A percentile compares a stretch with the other conserved stretches of the same genome.
phyloP scores from a whole-genome alignment of 2,329 filamentous ascomycete genomes.

The Lachnellula subtilissima region DNA sequence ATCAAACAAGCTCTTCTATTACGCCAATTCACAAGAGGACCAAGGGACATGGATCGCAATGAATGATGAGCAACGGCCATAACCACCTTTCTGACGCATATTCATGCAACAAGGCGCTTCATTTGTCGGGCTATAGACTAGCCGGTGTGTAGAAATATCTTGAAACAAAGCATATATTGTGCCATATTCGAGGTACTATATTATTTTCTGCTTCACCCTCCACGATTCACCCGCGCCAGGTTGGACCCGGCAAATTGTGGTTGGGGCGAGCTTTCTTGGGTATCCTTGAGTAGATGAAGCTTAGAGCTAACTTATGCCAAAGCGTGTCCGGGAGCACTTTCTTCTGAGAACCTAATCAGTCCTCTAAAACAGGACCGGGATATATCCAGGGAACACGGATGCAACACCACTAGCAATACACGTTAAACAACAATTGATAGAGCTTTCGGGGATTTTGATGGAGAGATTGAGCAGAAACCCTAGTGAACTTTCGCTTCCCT shows the following conservation, averaged over 20 bases:
- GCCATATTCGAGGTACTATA: background rate
- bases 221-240: too few relatives aligned
- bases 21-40: too few relatives aligned
- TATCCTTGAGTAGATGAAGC: conserved; percentile 15
- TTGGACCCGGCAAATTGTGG: too few relatives aligned
- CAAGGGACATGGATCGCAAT: too few relatives aligned
- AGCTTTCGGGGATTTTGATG: conserved; percentile 7
- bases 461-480: background rate
- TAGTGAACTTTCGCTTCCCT: background rate
- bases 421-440: conserved; percentile 1
- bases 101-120: too few relatives aligned
- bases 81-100: too few relatives aligned
- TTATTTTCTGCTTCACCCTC: background rate
- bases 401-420: background rate
- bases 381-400: conserved; percentile 4
- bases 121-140: too few relatives aligned
- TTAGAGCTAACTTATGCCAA: conserved; percentile 22
- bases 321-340: conserved; percentile 15
- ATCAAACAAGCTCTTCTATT: too few relatives aligned
- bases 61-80: too few relatives aligned
- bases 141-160: too few relatives aligned
- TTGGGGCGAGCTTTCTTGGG: background rate
- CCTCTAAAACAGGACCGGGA: conserved; percentile 9
- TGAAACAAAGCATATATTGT: too few relatives aligned
- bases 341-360: conserved; percentile 9